Evolutionary conservation across 1,284 basidiomycete species (phyloP).

Genomic region (Exsudoporus floridanus): DNA sequence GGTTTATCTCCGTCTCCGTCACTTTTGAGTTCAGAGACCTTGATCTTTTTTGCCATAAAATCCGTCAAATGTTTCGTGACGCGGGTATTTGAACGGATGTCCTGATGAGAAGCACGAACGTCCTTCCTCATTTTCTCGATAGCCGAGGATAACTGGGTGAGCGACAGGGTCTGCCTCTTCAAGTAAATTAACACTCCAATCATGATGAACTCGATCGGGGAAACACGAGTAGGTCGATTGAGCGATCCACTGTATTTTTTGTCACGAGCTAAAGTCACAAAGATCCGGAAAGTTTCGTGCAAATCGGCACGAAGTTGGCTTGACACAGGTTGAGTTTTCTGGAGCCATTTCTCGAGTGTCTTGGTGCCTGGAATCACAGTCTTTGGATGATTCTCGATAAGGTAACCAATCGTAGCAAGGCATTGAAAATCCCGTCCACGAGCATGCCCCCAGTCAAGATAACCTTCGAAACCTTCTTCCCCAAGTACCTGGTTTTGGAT

Average conservation of each 20-base stretch:
- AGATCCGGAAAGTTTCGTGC: constrained; percentile 43
- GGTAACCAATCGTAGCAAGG: constrained; percentile 43
- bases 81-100: constrained; percentile 44
- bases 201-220: constrained; percentile 50
- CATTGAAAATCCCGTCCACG: constrained; percentile 51
- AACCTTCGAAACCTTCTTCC: constrained; percentile 43
- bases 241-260: constrained; percentile 40
- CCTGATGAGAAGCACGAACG: constrained; percentile 41
- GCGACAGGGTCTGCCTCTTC: constrained; percentile 37
- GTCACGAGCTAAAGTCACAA: constrained; percentile 40
- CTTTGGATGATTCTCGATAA: constrained; percentile 39
- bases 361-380: constrained; percentile 32
- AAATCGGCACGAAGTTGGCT: constrained; percentile 34
- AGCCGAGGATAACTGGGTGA: constrained; percentile 44
- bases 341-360: constrained; percentile 46
- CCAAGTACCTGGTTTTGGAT: constrained; percentile 40
- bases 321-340: constrained; percentile 29
- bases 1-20: constrained; percentile 33
- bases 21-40: constrained; percentile 33
- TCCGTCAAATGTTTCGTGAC: constrained; percentile 41
- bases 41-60: constrained; percentile 39
- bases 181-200: constrained; percentile 45
- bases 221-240: constrained; percentile 41
- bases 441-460: constrained; percentile 46
- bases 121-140: constrained; percentile 45